Evolutionary conservation across 805 yeast genomes (phyloP).

Genomic region (Candida methanosorbosa): DNA sequence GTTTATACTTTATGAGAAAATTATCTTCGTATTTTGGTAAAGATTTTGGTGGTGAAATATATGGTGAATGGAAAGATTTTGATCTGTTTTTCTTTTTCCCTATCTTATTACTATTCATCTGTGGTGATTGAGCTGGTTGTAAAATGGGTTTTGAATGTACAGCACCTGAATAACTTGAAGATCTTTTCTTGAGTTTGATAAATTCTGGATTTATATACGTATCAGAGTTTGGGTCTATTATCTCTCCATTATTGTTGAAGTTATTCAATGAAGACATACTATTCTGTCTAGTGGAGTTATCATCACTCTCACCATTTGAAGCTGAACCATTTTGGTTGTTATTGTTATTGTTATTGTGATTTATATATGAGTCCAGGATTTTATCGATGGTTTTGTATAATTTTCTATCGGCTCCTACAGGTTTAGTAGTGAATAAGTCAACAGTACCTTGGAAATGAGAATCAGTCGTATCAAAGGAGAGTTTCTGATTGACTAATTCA

Average conservation of each 20-base stretch:
- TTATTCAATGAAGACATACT: background rate
- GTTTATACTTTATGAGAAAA: background rate
- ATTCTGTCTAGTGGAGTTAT: background rate
- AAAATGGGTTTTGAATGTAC: conserved; percentile 8
- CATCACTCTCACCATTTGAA: background rate
- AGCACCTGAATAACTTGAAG: conserved; percentile 23
- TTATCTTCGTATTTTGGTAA: conserved; percentile 6
- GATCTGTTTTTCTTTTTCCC: conserved; percentile 17
- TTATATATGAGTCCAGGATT: conserved; percentile 23
- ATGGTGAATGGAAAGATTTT: conserved; percentile 21
- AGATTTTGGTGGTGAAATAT: conserved; percentile 18
- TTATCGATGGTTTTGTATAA: conserved; percentile 81
- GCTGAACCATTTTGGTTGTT: background rate
- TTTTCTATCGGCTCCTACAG: conserved; percentile 84
- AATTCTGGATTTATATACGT: conserved; percentile 24
- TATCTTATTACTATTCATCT: conserved; percentile 3
- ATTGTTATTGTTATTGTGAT: conserved; percentile 3
- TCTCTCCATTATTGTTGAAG: conserved; percentile 8
- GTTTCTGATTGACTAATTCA: conserved; percentile 82
- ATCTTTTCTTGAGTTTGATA: conserved; percentile 21
- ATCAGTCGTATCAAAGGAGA: conserved; percentile 70
- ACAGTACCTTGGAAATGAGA: conserved; percentile 80
- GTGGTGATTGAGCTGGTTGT: conserved; percentile 4
- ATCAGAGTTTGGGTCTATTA: no score
- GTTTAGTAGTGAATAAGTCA: conserved; percentile 90